A percentile compares a stretch with the other conserved stretches of the same genome.
Conservation (phyloP, 2,329 filamentous ascomycete species). For the Trichophyton mentagrophytes region DNA sequence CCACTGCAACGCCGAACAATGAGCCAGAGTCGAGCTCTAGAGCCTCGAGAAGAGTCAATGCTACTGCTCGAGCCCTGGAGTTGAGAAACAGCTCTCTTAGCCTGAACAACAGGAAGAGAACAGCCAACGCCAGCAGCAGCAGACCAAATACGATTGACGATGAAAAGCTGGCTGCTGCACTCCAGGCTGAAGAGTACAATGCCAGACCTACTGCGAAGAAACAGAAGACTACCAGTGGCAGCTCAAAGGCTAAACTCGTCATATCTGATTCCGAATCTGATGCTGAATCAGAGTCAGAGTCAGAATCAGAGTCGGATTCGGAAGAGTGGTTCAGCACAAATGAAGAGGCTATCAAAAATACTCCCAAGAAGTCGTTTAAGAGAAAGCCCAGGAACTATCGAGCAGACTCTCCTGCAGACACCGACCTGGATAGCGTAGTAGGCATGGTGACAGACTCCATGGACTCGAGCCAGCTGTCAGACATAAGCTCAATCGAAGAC, state of each 20-base stretch:
- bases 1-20: constrained; percentile 41
- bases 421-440: not conserved
- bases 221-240: constrained; percentile 18
- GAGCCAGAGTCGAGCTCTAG: constrained; percentile 21
- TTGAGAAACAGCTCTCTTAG: constrained; percentile 41
- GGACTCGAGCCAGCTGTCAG: not conserved
- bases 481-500: not conserved
- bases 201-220: constrained; percentile 24
- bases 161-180: constrained; percentile 42
- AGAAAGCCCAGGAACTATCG: not conserved
- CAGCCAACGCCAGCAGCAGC: constrained; percentile 20
- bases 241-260: constrained; percentile 4
- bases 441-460: not conserved
- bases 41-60: constrained; percentile 25
- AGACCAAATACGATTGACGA: constrained; percentile 19
- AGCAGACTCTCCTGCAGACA: not conserved
- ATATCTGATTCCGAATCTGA: not conserved
- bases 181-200: constrained; percentile 46
- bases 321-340: not conserved
- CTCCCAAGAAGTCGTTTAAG: not conserved
- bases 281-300: not conserved
- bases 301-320: not conserved
- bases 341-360: not conserved
- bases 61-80: constrained; percentile 35
- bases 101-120: constrained; percentile 35